Base-by-base conservation (phyloP, 129 eudicot species). In the Centaurea solstitialis region DNA sequence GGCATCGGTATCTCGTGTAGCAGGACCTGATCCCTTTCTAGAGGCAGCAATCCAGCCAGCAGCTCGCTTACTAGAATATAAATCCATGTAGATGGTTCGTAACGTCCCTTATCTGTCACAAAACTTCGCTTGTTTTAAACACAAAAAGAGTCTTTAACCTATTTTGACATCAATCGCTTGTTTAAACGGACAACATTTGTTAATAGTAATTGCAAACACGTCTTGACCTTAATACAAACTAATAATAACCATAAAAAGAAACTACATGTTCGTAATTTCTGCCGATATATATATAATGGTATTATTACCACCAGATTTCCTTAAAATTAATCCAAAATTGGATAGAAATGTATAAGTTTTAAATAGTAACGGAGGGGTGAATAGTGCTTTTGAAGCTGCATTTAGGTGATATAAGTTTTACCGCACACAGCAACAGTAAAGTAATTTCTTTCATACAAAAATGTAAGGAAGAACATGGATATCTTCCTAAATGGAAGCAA, bases 61-160 rank as follows among this genome's bases (percentile, higher is more conserved):
- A 37, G 83, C 72, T 87, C 91, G 83, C 86, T 89, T 88, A 37
- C 90, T 76, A 23, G 91, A 85, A 78, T 30, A 78, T 67, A 65
- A 71, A 38, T 91, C 95, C 98, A 94, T 91, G 76, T 28, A 61
- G n/a, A 81, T 68, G 62, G 8, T 68, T 21, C 11, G 45, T 17
- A 22, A 50, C 6, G 70, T 35, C 22, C 11, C 30, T 75, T 70
- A 76, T 70, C 75, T 65, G 84, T 73, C 74, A 81, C 67, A 65
- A 64, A 81, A 28, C 7, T 24, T 26, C 10, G 6, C n/a, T 26
- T 40, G 35, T 28, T 57, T 10, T 9, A 43, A 53, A 12, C 26
- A 28, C 35, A 75, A 75, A 21, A 75, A 75, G 39, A 3, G 21
- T 28, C 11, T 73, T 73, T 73, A 35, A 22, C 17, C 12, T 57